Base-by-base conservation (phyloP, 129 eudicot genomes). In the Lonicera japonica region DNA sequence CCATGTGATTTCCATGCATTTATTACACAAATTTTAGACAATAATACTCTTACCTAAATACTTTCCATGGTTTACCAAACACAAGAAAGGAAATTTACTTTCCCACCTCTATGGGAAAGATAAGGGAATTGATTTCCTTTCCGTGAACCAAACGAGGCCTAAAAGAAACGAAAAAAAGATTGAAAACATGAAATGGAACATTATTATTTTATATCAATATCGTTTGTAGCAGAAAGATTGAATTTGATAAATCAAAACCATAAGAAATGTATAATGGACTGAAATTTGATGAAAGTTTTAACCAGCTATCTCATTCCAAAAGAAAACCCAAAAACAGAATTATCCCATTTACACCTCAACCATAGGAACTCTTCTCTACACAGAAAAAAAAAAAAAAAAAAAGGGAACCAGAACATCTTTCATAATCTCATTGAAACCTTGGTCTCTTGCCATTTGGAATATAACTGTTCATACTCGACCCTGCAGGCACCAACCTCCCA, bases 361-460 rank as follows among this genome's bases (percentile, higher is more conserved):
- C 14, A 51, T 19, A 18, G 18, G 50, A 64, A 58, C 24, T 24
- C 19, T 34, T 24, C 19, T 34, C 50, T 48, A 21, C 25, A 51
- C 48, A 60, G 10, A 60, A 13, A 25, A 25, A 25, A 14, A 38
- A 56, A 55, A 8, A 23, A 23, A 55, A 14, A 2, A n/a, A n/a
- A 29, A 29, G 6, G 36, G 36, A 1, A 29, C 36, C 36, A 29
- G 6, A 25, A 5, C 29, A 8, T 25, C 63, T 20, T 29, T 51
- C 21, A 47, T 50, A 23, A 21, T 40, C 36, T 70, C 57, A 80
- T 65, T 59, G 73, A 41, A 78, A 74, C 73, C 92, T 81, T 56
- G 78, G 86, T 68, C 84, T 78, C 74, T 83, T 87, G 34, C 48
- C 85, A 64, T 65, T 53, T 60, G 60, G 60, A 21, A 64, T 66